These are phyloP conservation scores for Pichia sp. DNA, from an alignment of 1,139 yeast genomes.

Conservation along the genomic window DNA sequence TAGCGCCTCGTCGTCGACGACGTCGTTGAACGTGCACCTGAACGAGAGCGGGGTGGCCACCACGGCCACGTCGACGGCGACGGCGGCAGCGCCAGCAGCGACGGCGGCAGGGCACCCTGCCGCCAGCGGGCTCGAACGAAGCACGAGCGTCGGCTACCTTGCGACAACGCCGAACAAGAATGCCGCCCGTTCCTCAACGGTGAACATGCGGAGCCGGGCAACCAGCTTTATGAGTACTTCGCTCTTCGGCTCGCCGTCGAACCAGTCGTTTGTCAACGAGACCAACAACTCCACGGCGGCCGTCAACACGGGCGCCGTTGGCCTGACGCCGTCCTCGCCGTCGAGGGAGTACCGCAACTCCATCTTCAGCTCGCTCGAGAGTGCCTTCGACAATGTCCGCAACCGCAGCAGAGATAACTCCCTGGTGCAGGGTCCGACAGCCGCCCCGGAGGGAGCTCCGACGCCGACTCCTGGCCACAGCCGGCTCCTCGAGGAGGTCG, in stretches of 20 bases:
- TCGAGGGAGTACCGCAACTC: slow-evolving; percentile 19
- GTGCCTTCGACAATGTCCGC: slow-evolving; percentile 29
- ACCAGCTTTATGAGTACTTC: slow-evolving; percentile 28
- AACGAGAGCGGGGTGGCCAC: slow-evolving; percentile 9
- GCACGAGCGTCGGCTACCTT: slow-evolving; percentile 3
- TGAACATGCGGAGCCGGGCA: slow-evolving; percentile 28
- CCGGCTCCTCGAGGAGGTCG: slow-evolving; percentile 7
- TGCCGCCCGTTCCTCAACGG: background rate
- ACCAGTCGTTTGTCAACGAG: slow-evolving; percentile 2
- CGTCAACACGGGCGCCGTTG: background rate
- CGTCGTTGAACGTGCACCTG: slow-evolving; percentile 23
- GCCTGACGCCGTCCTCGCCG: slow-evolving; percentile 4
- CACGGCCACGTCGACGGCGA: background rate
- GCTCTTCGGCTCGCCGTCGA: slow-evolving; percentile 23
- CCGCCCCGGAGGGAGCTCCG: background rate
- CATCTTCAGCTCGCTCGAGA: slow-evolving; percentile 29
- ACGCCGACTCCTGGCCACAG: background rate
- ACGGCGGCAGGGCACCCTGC: slow-evolving; percentile 3
- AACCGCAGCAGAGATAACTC: slow-evolving; percentile 30
- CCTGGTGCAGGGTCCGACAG: background rate
- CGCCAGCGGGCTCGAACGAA: slow-evolving; percentile 4
- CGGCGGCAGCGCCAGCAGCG: background rate
- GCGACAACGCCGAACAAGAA: slow-evolving; percentile 5
- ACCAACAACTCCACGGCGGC: background rate
- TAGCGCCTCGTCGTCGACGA: slow-evolving; percentile 27